Conservation (phyloP, 768 basidiomycete species). For the Suillus weaverae region DNA sequence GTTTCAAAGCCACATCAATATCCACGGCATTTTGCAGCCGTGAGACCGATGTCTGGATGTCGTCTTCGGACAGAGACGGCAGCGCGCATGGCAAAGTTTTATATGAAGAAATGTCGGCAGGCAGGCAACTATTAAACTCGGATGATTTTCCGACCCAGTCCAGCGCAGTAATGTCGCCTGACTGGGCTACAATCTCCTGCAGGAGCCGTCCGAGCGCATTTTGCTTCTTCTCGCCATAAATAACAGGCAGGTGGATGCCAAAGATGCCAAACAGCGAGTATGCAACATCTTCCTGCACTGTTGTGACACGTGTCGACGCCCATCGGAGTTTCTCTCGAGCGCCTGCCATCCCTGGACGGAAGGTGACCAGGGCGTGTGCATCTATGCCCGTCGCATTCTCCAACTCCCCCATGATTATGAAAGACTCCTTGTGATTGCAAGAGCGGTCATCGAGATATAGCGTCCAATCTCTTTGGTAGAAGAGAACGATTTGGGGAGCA, state of each 20-base stretch:
- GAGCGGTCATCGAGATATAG: neutral
- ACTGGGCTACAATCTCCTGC: neutral
- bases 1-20: neutral
- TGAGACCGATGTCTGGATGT: neutral
- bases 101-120: neutral
- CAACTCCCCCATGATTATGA: neutral
- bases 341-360: neutral
- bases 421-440: neutral
- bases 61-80: neutral
- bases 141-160: neutral
- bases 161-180: neutral
- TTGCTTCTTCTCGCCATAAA: neutral
- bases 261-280: neutral
- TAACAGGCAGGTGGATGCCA: neutral
- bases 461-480: neutral
- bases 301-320: neutral
- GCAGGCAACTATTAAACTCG: neutral
- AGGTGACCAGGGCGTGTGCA: neutral
- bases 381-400: neutral
- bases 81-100: neutral
- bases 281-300: neutral
- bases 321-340: neutral
- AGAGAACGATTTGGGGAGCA: neutral
- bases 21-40: neutral
- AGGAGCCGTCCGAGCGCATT: neutral